Percentiles rank a stretch among this genome's conserved stretches.
Evolutionary conservation across 1,284 basidiomycete species (phyloP).

Genomic region (Pterulicium gracile): DNA sequence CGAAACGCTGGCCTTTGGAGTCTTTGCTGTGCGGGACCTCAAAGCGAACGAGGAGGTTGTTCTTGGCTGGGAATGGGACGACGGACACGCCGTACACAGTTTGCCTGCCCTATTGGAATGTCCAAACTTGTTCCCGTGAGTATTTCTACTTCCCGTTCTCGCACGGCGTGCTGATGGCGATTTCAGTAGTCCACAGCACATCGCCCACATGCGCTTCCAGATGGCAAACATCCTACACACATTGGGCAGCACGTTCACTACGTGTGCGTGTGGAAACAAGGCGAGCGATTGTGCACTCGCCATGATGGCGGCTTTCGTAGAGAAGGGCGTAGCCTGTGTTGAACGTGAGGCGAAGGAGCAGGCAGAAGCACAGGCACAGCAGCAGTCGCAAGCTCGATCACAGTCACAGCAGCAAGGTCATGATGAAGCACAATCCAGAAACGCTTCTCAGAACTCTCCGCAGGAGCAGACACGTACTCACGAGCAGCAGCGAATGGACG

Average conservation of each 20-base stretch:
- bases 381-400: too few relatives aligned
- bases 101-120: slow-evolving; percentile 62
- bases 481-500: too few relatives aligned
- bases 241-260: slow-evolving; percentile 63
- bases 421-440: too few relatives aligned
- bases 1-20: slow-evolving; percentile 59
- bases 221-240: slow-evolving; percentile 66
- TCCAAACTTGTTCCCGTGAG: slow-evolving; percentile 46
- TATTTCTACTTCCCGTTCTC: slow-evolving; percentile 15
- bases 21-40: slow-evolving; percentile 77
- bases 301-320: slow-evolving; percentile 57
- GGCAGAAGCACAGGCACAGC: too few relatives aligned
- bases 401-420: too few relatives aligned
- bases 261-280: slow-evolving; percentile 63
- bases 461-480: too few relatives aligned
- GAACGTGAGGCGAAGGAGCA: neutral
- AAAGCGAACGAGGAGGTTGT: slow-evolving; percentile 81
- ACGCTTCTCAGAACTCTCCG: too few relatives aligned
- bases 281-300: slow-evolving; percentile 55
- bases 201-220: slow-evolving; percentile 46
- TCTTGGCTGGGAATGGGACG: slow-evolving; percentile 95
- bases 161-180: slow-evolving; percentile 10
- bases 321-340: slow-evolving; percentile 21
- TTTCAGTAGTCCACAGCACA: slow-evolving; percentile 32
- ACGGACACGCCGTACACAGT: slow-evolving; percentile 79